Base-by-base conservation (phyloP, 106 monocot species). In the Allium cepa region DNA sequence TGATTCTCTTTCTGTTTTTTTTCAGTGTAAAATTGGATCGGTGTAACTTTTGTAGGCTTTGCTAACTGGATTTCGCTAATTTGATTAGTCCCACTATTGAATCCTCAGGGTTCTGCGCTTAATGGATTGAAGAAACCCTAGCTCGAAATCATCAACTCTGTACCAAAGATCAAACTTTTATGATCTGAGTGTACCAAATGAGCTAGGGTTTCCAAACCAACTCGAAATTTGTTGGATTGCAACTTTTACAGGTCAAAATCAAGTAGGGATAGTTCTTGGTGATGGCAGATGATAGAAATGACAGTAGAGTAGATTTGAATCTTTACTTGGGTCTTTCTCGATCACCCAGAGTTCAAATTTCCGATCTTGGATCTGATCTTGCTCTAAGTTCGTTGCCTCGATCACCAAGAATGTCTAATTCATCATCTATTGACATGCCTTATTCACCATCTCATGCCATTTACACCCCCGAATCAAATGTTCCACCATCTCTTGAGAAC, bases 291-390 rank as follows among this genome's bases (percentile, higher is more conserved):
- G 79, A 79, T n/a, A 78, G 75, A 49, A 57, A 71, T 49, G 68
- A 63, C 64, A 70, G 72, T 22, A 66, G 70, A 26, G 80, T 93
- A 85, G 93, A 93, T 83, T 85, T 93, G 73, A 93, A 93, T 73
- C 80, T 93, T 48, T 88, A 88, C 53, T 53, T 93, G 22, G 93
- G 88, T 10, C 80, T 88, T 22, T 85, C 93, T 10, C 83, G 71
- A 12, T 83, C 83, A 1, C 80, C 83, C n/a, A 82, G 78, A 17
- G 73, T 63, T 7, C 79, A 68, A 59, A 64, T 72, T 17, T 57
- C 67, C 2, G 88, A 83, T 72, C 83, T 93, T 7, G 88, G 93
- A 15, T 85, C 88, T 46, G 88, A 88, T 73, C 85, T 88, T 26
- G 79, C 83, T 28, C 93, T 89, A 50, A 78, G 79, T 69, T 81